Evolutionary conservation across 176 grass and related monocot genomes (phyloP).

Genomic region (Eragrostis curvula): DNA sequence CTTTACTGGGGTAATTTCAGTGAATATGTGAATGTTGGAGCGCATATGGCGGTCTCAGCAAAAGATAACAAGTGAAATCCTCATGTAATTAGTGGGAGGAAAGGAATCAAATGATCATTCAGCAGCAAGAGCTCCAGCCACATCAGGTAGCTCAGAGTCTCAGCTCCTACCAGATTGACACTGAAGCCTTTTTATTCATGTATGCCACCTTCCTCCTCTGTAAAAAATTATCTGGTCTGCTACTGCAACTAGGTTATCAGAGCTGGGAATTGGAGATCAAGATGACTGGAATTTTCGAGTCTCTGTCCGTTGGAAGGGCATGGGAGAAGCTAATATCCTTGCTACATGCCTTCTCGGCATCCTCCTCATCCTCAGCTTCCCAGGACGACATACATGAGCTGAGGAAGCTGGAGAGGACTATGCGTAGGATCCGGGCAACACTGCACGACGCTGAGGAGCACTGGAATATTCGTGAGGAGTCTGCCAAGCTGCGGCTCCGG

Average conservation of each 20-base stretch:
- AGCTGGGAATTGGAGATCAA: background rate
- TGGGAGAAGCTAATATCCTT: background rate
- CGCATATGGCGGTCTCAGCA: no score
- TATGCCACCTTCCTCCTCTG: no score
- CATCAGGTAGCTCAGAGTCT: background rate
- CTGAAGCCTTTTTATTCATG: background rate
- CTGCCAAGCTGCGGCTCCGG: background rate
- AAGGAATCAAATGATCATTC: background rate
- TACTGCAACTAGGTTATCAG: background rate
- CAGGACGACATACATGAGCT: background rate
- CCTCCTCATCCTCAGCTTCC: background rate
- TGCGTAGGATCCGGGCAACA: background rate
- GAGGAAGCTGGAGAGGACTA: conserved; percentile 5
- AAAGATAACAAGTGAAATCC: background rate
- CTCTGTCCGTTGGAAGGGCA: background rate
- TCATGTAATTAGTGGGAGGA: background rate
- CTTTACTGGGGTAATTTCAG: no score
- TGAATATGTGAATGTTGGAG: no score
- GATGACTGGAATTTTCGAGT: background rate
- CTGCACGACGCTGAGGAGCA: conserved; percentile 1
- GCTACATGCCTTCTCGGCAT: background rate
- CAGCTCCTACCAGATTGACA: background rate
- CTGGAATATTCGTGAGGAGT: background rate
- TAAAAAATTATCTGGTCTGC: no score
- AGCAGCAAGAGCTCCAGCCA: background rate